Evolutionary conservation across 202 grass and related monocot genomes (phyloP), one percentile per base, ranked within the genome.

Genomic region (Dendrocalamus latiflorus): DNA sequence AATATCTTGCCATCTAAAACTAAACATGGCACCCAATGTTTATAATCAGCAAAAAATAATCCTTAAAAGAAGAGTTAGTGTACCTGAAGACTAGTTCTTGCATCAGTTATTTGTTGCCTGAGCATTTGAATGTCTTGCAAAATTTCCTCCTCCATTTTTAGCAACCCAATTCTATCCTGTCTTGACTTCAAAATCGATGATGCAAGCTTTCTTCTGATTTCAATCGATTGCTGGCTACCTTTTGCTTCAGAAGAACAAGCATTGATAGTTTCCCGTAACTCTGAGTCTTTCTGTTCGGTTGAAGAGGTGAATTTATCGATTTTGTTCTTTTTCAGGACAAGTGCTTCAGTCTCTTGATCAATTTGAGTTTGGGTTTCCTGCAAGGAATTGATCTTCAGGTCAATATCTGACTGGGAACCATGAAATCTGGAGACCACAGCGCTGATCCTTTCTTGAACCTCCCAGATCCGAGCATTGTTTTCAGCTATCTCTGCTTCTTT

Each of bases 11-110:
- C 60, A 68, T 68, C 44, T 59, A 65, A 71, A 58, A 77, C 4
- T 64, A 84, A 81, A 28, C 39, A 53, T 41, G 13, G 12, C 3
- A 13, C 38, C 17, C 21, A 74, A 14, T 66, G 22, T 80, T 65
- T 82, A 48, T 54, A 67, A 83, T 70, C 41, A 65, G 33, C 37
- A 85, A 51, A 75, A 79, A 7, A 56, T 17, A 80, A 57, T 21
- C 65, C 28, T 20, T 39, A 66, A 72, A 79, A 33, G 36, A 74
- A 80, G 3, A 80, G 59, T 16, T 70, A 11, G 25, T 70, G 72
- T 45, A 95, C 96, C 96, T 98, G 96, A 83, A 98, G 90, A 75
- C 66, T 83, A 77, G 78, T 88, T 89, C 96, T 98, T 88, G 96
- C 85, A 85, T 92, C 89, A 68, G 91, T 75, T 78, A 90, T 90